Evolutionary conservation across 2,329 filamentous ascomycete species (phyloP).

Genomic region (Sporothrix luriei): DNA sequence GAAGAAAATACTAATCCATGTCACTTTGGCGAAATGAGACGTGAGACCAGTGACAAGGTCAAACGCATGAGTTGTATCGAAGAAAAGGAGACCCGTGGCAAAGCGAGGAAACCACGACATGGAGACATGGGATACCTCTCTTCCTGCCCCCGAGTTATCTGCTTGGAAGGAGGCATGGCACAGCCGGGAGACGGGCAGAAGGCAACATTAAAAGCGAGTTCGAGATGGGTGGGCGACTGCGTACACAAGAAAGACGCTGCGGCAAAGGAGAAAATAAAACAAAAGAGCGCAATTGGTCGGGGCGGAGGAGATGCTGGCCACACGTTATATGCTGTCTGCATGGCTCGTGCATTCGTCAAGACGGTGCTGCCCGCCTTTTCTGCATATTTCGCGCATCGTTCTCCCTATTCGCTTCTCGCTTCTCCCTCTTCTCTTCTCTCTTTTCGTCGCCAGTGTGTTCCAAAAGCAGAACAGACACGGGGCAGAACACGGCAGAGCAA

Average conservation of each 20-base stretch:
- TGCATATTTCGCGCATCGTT: conserved; percentile 5
- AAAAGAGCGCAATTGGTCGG: conserved; percentile 11
- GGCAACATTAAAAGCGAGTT: conserved; percentile 1
- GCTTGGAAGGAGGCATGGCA: neutral
- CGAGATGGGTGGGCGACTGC: neutral
- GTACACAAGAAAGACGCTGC: neutral
- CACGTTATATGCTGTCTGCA: neutral
- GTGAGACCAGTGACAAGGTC: neutral
- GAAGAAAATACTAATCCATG: neutral
- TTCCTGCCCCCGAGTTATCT: neutral
- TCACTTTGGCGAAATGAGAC: neutral
- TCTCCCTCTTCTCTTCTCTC: neutral
- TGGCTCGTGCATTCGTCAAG: neutral
- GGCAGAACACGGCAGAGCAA: neutral
- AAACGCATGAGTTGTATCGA: neutral
- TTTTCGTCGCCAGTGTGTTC: neutral
- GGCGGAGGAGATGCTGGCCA: neutral
- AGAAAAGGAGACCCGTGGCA: neutral
- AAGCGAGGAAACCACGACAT: neutral
- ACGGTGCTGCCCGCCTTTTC: neutral
- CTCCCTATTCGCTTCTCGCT: neutral
- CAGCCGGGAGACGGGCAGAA: conserved; percentile 23
- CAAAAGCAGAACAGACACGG: conserved; percentile 13
- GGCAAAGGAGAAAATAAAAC: neutral
- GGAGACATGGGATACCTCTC: neutral